Conservation (phyloP, 2,329 filamentous ascomycete genomes). For the Diaporthe ampelina region DNA sequence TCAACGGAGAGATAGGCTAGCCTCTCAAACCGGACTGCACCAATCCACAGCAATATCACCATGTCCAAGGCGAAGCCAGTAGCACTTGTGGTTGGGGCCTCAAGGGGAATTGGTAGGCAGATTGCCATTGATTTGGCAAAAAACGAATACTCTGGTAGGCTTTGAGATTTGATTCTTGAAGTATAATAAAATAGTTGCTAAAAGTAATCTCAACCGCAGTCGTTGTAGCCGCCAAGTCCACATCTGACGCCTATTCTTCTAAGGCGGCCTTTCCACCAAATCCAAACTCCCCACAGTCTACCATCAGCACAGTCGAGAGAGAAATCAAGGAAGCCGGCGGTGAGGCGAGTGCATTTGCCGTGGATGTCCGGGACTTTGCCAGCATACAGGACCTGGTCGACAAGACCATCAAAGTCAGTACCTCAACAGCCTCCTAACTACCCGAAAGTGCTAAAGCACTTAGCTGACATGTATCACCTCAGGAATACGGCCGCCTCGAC, state of each 20-base stretch:
- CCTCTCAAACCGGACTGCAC: conserved; percentile 7
- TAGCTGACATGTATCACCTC: conserved; percentile 14
- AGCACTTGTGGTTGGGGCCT: conserved; percentile 81
- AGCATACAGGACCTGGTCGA: conserved; percentile 73
- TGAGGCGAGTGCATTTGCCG: conserved; percentile 74
- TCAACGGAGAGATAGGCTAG: background rate
- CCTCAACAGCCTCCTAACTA: background rate
- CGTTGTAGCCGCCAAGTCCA: conserved; percentile 82
- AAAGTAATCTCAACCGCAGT: conserved; percentile 61
- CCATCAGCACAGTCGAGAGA: conserved; percentile 83
- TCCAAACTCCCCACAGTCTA: conserved; percentile 81
- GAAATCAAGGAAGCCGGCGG: conserved; percentile 79
- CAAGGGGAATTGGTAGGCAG: conserved; percentile 84
- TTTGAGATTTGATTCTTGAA: background rate
- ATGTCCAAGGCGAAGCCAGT: conserved; percentile 61
- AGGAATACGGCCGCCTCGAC: conserved; percentile 75
- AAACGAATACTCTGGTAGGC: conserved; percentile 78
- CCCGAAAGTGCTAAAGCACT: too few species aligned
- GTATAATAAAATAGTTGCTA: background rate
- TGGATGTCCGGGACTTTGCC: conserved; percentile 77
- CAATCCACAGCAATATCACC: conserved; percentile 39
- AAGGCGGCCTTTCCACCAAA: conserved; percentile 77
- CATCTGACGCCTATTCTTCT: conserved; percentile 69
- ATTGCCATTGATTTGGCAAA: conserved; percentile 82
- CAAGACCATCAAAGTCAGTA: conserved; percentile 62